Percentiles rank a stretch among this genome's conserved stretches.
Evolutionary conservation across 2,329 filamentous ascomycete genomes (phyloP).

Genomic region (Cladorrhinum sp.): DNA sequence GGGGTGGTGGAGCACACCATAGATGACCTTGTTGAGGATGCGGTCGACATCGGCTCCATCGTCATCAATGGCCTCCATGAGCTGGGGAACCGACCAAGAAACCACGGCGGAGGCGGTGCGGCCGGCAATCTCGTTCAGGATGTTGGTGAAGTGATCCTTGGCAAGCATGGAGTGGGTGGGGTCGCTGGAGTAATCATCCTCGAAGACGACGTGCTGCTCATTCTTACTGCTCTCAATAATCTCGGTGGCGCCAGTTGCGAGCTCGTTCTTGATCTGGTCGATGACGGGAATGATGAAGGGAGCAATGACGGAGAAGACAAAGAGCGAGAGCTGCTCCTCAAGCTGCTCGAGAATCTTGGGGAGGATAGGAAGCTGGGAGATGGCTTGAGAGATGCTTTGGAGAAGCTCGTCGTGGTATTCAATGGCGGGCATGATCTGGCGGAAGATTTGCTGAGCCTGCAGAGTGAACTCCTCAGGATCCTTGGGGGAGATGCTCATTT

Average conservation of each 20-base stretch:
- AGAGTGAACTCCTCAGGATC: constrained; percentile 79
- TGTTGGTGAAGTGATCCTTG: constrained; percentile 90
- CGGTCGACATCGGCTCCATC: constrained; percentile 65
- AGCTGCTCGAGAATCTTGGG: constrained; percentile 83
- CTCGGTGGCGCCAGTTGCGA: constrained; percentile 79
- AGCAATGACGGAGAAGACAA: constrained; percentile 87
- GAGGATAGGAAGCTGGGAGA: constrained; percentile 81
- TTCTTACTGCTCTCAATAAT: constrained; percentile 81
- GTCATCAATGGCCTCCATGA: constrained; percentile 86
- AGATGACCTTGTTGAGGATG: constrained; percentile 71
- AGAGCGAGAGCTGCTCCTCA: constrained; percentile 81
- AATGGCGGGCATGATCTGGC: constrained; percentile 83
- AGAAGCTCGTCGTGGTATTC: constrained; percentile 89
- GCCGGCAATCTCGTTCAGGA: constrained; percentile 85
- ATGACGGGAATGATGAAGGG: constrained; percentile 86
- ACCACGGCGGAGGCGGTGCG: constrained; percentile 76
- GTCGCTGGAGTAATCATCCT: constrained; percentile 71
- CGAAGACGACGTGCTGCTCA: constrained; percentile 83
- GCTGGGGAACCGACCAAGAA: constrained; percentile 81
- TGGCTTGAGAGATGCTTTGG: constrained; percentile 70
- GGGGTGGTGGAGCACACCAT: constrained; percentile 84
- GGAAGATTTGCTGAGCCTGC: constrained; percentile 70
- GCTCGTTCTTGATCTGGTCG: constrained; percentile 79
- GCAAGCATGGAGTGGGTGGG: constrained; percentile 95
- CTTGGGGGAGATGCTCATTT: constrained; percentile 69